phyloP scores from a whole-genome alignment of 805 yeast species.

The Starmerella kuoi region DNA sequence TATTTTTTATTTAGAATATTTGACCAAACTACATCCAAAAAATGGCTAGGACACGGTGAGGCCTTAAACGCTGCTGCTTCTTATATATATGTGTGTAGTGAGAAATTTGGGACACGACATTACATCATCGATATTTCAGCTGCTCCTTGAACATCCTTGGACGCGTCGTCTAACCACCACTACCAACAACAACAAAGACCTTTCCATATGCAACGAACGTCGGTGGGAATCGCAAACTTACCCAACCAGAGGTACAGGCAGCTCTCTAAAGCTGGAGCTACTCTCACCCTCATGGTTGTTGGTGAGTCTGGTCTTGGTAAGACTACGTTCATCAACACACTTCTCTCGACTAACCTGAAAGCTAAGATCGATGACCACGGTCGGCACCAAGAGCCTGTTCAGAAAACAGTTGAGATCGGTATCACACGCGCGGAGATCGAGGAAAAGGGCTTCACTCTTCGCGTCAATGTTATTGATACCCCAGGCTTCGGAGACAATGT shows the following conservation, averaged over 20 bases:
- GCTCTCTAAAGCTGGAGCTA: constrained; percentile 43
- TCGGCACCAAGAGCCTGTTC: constrained; percentile 31
- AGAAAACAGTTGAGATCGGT: constrained; percentile 32
- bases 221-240: constrained; percentile 27
- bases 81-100: no score
- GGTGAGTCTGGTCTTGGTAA: constrained; percentile 79
- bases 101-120: no score
- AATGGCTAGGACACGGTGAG: no score
- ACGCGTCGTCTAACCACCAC: neutral
- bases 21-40: no score
- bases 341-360: constrained; percentile 46
- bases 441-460: constrained; percentile 48
- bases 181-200: no score
- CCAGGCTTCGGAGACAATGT: constrained; percentile 66
- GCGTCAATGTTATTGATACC: constrained; percentile 56
- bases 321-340: constrained; percentile 54
- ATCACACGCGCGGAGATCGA: constrained; percentile 39
- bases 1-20: no score
- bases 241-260: constrained; percentile 29
- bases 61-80: no score
- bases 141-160: neutral
- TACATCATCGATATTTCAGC: no score
- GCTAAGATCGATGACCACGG: constrained; percentile 32
- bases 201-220: constrained; percentile 15
- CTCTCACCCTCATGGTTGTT: constrained; percentile 70